phyloP scores from a whole-genome alignment of 768 basidiomycete species.

The Kwoniella newhampshirensis region DNA sequence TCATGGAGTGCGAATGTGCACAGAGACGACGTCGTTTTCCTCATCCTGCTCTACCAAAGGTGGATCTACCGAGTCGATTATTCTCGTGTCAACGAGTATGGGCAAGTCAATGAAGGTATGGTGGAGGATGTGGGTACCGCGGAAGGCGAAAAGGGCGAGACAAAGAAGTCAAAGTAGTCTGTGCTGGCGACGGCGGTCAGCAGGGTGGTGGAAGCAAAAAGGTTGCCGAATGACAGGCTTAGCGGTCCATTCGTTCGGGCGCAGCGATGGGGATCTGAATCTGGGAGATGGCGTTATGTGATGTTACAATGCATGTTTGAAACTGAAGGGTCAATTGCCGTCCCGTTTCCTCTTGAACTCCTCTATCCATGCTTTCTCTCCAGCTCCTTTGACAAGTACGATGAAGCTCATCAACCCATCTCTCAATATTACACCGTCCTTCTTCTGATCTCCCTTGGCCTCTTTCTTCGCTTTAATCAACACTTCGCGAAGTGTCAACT shows the following conservation, averaged over 20 bases:
- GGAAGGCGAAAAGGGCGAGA: conserved; percentile 35
- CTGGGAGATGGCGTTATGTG: no score
- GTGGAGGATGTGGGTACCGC: conserved; percentile 44
- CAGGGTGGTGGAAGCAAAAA: no score
- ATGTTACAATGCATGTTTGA: no score
- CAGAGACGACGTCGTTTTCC: conserved; percentile 67
- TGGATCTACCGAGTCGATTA: conserved; percentile 98
- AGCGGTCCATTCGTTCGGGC: no score
- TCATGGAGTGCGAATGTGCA: neutral
- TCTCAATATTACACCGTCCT: conserved; percentile 77
- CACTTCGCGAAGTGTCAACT: conserved; percentile 79
- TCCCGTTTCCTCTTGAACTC: conserved; percentile 66
- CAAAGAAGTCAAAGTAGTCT: conserved; percentile 26
- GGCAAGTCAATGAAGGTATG: conserved; percentile 63
- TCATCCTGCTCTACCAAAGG: conserved; percentile 90
- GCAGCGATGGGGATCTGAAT: no score
- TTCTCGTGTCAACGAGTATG: conserved; percentile 93
- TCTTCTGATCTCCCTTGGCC: conserved; percentile 60
- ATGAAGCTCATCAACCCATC: conserved; percentile 54
- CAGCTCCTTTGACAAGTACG: conserved; percentile 50
- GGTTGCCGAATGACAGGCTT: no score
- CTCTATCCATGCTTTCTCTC: conserved; percentile 76
- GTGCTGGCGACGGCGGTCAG: no score
- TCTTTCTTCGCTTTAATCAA: conserved; percentile 55
- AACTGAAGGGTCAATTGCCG: conserved; percentile 9